Base-by-base conservation (phyloP, 805 yeast species). In the Cyberlindnera lachancei region DNA sequence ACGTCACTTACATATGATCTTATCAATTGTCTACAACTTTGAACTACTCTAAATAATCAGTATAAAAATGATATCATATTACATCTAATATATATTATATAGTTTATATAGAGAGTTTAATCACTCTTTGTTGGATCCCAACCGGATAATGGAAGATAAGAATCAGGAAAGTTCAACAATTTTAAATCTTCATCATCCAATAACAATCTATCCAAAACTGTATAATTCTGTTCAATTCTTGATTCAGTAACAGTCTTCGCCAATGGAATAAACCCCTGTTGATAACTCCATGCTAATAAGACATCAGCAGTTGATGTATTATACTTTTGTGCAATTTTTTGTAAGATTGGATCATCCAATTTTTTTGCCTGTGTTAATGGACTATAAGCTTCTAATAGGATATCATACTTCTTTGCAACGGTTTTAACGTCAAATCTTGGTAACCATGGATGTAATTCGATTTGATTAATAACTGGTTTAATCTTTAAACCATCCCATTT, bases 341-440 rank as follows among this genome's bases (percentile, higher is more conserved):
- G 48, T 30, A 82, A 61, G 30, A 57, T 68, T 2, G 75, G 71
- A 52, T 79, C 82, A 26, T 64, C 53, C 27, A 77, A 53, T 45
- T 75, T 72, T 27, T 53, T 50, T 7, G 90, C 85, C 41, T 73
- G 76, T 3, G 78, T 65, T 40, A 84, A 61, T 21, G 95, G 94
- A 20, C 84, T 74, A 58, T 82, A 85, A 9, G 94, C 94, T 55
- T 79, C 79, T 35, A 80, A 50, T 21, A 63, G 50, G 37, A 79
- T 75, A 39, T 64, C 71, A 38, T 79, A 62, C 24, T 55, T 48
- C 35, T 63, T 59, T 53, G 75, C 64, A 55, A 52, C 78, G 18
- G 70, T 66, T 25, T 66, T 48, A 40, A 83, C 59, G 41, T 76
- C 75, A 7, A 53, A 58, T 53, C 82, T 87, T 25, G 84, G 83